Conservation (phyloP, 2,329 filamentous ascomycete species). For the Aureobasidium uvarum region DNA sequence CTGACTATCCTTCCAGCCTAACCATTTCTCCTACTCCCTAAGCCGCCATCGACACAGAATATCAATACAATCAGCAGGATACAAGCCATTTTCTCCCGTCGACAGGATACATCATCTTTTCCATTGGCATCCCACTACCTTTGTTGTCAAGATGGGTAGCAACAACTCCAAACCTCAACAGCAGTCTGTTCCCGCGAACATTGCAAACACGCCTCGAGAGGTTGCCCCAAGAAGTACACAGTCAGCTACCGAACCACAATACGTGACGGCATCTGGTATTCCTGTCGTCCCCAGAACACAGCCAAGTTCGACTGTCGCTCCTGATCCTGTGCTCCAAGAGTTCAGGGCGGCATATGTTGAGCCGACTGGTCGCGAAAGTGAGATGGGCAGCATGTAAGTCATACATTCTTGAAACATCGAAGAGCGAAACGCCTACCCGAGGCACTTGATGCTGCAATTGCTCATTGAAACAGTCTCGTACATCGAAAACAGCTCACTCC, state of each 20-base stretch:
- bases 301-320: neutral
- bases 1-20: neutral
- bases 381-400: constrained; percentile 3
- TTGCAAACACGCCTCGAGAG: neutral
- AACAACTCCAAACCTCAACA: neutral
- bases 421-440: neutral
- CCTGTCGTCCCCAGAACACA: neutral
- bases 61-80: neutral
- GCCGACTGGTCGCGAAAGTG: neutral
- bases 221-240: neutral
- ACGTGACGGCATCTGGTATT: constrained; percentile 3
- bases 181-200: neutral
- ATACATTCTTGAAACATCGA: neutral
- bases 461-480: neutral
- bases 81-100: neutral
- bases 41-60: neutral
- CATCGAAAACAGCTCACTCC: no score
- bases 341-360: neutral
- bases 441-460: neutral
- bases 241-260: neutral
- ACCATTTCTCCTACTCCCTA: neutral
- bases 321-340: neutral
- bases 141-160: neutral
- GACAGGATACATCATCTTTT: neutral
- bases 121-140: neutral